phyloP scores from a whole-genome alignment of 140 eudicot genomes.

The Oenanthe javanica region DNA sequence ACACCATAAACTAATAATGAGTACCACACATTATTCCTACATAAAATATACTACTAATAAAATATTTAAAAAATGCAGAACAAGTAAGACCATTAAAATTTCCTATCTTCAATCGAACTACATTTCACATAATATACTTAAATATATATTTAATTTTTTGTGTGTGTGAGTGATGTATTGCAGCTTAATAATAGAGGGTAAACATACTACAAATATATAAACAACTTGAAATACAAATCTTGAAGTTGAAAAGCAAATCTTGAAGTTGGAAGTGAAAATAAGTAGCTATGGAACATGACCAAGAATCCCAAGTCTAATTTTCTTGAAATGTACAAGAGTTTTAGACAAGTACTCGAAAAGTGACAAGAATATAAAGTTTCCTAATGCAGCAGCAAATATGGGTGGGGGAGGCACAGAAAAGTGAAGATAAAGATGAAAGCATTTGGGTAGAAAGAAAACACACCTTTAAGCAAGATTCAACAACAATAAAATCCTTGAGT shows the following conservation, averaged over 20 bases:
- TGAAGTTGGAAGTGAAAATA: neutral
- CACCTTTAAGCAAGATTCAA: neutral
- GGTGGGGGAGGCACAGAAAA: neutral
- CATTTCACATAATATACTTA: neutral
- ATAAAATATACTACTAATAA: too few species aligned
- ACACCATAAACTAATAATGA: constrained; percentile 1
- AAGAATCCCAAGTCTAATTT: neutral
- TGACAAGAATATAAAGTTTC: neutral
- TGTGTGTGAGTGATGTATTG: neutral
- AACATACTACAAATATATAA: neutral
- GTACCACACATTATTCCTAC: neutral
- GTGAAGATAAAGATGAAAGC: neutral
- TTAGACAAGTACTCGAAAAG: neutral
- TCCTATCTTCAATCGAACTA: neutral
- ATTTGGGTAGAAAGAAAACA: neutral
- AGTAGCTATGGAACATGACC: neutral
- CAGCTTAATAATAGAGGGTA: neutral
- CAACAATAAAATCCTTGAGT: neutral
- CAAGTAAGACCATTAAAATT: neutral
- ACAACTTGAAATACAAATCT: neutral
- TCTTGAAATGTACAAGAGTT: neutral
- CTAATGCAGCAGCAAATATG: too few species aligned
- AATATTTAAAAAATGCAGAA: neutral
- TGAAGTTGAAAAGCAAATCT: neutral
- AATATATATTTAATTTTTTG: neutral